Base-by-base conservation (phyloP, 306 rosid species). In the Cicer judaicum region DNA sequence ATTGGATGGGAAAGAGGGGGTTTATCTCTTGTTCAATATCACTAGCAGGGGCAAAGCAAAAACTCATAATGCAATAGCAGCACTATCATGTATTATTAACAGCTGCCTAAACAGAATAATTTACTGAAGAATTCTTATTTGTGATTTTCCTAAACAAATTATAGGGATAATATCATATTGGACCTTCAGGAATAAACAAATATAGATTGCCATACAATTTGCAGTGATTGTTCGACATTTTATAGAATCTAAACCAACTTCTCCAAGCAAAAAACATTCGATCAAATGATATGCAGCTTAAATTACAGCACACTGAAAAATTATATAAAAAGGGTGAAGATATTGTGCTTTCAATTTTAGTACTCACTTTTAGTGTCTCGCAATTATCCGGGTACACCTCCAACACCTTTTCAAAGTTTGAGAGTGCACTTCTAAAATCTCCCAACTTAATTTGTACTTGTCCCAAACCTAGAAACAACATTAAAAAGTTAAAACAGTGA, bases 371-470 rank as follows among this genome's bases (percentile, higher is more conserved):
- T 83, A 95, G 41, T n/a, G 97, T 86, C 85, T 92, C 99, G 2
- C 97, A 87, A 76, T 92, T 92, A 87, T 94, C 97, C 0, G 95
- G 95, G 80, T 87, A 88, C 67, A 89, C 89, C 83, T 92, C 96
- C 89, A 92, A 80, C 79, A 94, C 97, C 89, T 92, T 94, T 56
- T 94, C 97, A 68, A 94, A 90, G 84, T 94, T 94, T 47, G 93
- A 82, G 62, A 87, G 84, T 56, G 99, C 97, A 84, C 99, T 94
- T 85, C 70, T 92, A 71, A 90, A 80, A 83, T 94, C 99, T 68
- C 99, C 96, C 93, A 94, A 83, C 87, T 94, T 90, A 81, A 94
- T 83, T 76, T 94, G 97, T 48, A 94, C 97, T 85, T 94, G 99
- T 64, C 99, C 99, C 89, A 94, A 84, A 70, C 99, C 97, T 94